Evolutionary conservation across 2,329 filamentous ascomycete species (phyloP), one percentile per base, ranked within the genome.

Genomic region (Leptodontidium sp.): DNA sequence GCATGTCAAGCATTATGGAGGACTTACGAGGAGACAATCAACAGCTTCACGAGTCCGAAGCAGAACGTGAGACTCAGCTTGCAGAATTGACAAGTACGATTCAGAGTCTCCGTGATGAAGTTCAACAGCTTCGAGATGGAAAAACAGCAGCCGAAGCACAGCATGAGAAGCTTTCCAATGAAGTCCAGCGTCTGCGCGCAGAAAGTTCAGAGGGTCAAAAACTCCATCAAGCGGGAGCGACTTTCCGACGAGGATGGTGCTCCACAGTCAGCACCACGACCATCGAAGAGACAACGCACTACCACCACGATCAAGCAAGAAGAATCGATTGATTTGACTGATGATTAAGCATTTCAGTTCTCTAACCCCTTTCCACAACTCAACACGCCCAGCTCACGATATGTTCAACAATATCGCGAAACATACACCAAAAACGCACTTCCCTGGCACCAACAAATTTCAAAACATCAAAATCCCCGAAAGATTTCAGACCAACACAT

Each of bases 1-100:
- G 21, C 1, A 15, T 63, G 21, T 11, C 40, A 15, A 70, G 58
- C 49, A 63, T 15, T 15, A 66, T 70, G 17, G 65, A 70, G 38
- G 65, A 68, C 21, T 57, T 70, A 14, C 21, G n/a, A 21, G 62
- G 35, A 5, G 68, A 70, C 14, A 55, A 43, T 35, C n/a, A 57
- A 15, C 53, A 57, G 38, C 24, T 68, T 9, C 40, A 57, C 14
- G 61, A 68, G 15, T 50, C 21, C 21, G 47, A 53, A 21, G 26
- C 17, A 29, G 65, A 62, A 35, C 47, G 24, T 32, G 58, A 67
- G n/a, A n/a, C 24, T 47, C 47, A 52, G n/a, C 4, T 43, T 14
- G 11, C 45, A 11, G 57, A 66, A 45, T 15, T 35, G 2, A 9
- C 32, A 8, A 32, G 38, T 35, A 29, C 24, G 2, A 45, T 61